Evolutionary conservation across 164 flowering plant species (phyloP), one percentile per base, ranked within the genome.

Genomic region (Nelumbo lutea): DNA sequence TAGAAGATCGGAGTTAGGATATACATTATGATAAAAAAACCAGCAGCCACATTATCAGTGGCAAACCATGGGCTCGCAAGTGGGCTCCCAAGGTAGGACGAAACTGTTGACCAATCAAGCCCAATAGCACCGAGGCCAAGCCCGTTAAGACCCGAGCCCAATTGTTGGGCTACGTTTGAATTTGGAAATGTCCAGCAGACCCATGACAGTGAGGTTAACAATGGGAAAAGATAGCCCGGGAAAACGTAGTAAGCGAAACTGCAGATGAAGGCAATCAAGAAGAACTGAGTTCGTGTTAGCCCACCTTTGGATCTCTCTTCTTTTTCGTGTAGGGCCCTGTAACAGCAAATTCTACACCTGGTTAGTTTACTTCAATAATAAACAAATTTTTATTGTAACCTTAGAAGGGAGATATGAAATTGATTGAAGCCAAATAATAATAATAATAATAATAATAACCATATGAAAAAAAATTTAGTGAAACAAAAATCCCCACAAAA

Each of bases 311-410:
- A 27, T 4, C 42, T 15, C 5, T 51, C 46, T 2, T 69, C 72
- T 44, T 69, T 61, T 38, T 69, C 58, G 38, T 69, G 72, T 11
- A 68, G 14, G 10, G 62, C 70, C 44, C 62, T 68, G 53, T 13
- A 67, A 58, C 50, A 47, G 14, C n/a, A 55, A 55, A 27, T 27
- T 27, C 27, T 27, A 27, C 27, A 27, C 27, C 27, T 27, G 27
- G 27, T 27, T 27, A 27, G 27, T 27, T 27, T 27, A 27, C 27
- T 27, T 27, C 27, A 27, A 27, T 27, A 27, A 27, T 27, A 27
- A 27, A 27, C 27, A 27, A 27, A 0, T 27, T 27, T 27, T 27
- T 0, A 27, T 27, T 27, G 27, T 27, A 27, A 27, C 27, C 27
- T 27, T 27, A 27, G 27, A 27, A 27, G 27, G 27, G 27, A 27